Evolutionary conservation across 2,329 filamentous ascomycete species (phyloP).

Genomic region (Aspergillus sp.): DNA sequence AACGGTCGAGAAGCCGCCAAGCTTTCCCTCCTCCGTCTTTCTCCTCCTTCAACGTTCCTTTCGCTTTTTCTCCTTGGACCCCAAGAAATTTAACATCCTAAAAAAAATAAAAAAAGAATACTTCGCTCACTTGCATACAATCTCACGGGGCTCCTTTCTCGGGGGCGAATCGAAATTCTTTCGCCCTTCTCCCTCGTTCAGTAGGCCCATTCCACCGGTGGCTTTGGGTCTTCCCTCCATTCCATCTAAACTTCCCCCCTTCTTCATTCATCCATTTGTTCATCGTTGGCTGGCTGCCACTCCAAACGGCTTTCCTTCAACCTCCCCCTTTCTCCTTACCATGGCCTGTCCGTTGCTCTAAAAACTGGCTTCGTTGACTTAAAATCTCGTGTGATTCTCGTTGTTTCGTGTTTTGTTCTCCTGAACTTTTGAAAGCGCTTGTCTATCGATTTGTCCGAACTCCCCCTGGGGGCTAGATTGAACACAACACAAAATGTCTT

Average conservation of each 20-base stretch:
- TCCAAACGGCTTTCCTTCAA: constrained; percentile 1
- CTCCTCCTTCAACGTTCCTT: not conserved
- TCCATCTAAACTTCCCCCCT: constrained; percentile 4
- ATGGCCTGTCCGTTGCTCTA: constrained; percentile 17
- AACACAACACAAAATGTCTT: constrained; percentile 29
- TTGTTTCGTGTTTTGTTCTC: not conserved
- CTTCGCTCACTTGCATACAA: not conserved
- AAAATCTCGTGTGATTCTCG: not conserved
- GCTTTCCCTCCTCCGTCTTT: not conserved
- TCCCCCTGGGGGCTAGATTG: constrained; percentile 15
- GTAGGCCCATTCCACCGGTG: constrained; percentile 10
- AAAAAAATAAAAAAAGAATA: not conserved
- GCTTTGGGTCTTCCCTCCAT: constrained; percentile 7
- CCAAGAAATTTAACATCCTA: not conserved
- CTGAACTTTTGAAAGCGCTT: constrained; percentile 1
- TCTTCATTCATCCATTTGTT: constrained; percentile 3
- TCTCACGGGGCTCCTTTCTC: constrained; percentile 7
- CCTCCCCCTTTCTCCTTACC: constrained; percentile 10
- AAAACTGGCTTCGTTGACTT: not conserved
- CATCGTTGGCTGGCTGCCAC: constrained; percentile 8
- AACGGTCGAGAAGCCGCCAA: not conserved
- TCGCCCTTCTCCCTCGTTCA: constrained; percentile 8
- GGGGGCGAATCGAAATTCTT: constrained; percentile 4
- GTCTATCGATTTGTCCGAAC: not conserved
- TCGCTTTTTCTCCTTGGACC: not conserved